Evolutionary conservation across 2,329 filamentous ascomycete species (phyloP).

Genomic region (Phialophora tarda): DNA sequence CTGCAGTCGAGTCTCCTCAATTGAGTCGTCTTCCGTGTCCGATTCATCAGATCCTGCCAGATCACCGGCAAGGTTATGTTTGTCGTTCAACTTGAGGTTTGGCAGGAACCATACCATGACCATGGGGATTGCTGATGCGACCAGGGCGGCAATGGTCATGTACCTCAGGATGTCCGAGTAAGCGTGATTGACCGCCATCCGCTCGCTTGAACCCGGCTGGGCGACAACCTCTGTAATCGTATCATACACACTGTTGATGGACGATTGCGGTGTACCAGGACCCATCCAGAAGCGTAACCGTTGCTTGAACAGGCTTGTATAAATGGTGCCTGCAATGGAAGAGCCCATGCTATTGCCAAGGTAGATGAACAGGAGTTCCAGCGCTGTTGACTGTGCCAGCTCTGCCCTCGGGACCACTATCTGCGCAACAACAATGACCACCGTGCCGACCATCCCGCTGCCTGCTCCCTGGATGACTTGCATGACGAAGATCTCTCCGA

Average conservation of each 20-base stretch:
- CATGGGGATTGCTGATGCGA: slow-evolving; percentile 41
- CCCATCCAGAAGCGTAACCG: slow-evolving; percentile 48
- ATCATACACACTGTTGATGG: slow-evolving; percentile 51
- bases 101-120: slow-evolving; percentile 42
- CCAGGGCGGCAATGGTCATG: slow-evolving; percentile 44
- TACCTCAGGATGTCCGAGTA: slow-evolving; percentile 45
- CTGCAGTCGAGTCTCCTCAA: slow-evolving; percentile 12
- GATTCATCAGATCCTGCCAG: neutral
- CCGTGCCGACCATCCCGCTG: slow-evolving; percentile 54
- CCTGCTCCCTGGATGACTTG: slow-evolving; percentile 58
- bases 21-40: neutral
- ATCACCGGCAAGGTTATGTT: slow-evolving; percentile 29
- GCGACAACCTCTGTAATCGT: slow-evolving; percentile 54
- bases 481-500: slow-evolving; percentile 55
- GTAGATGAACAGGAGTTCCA: slow-evolving; percentile 53
- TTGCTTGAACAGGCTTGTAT: slow-evolving; percentile 53
- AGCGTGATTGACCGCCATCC: slow-evolving; percentile 52
- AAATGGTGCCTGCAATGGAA: slow-evolving; percentile 57
- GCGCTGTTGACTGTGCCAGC: slow-evolving; percentile 56
- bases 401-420: slow-evolving; percentile 54
- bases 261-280: slow-evolving; percentile 38
- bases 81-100: slow-evolving; percentile 34
- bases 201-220: slow-evolving; percentile 49
- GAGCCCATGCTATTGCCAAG: slow-evolving; percentile 47
- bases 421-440: slow-evolving; percentile 53